Conservation (phyloP, 345 rosid species). For the Eucalyptus marginata region DNA sequence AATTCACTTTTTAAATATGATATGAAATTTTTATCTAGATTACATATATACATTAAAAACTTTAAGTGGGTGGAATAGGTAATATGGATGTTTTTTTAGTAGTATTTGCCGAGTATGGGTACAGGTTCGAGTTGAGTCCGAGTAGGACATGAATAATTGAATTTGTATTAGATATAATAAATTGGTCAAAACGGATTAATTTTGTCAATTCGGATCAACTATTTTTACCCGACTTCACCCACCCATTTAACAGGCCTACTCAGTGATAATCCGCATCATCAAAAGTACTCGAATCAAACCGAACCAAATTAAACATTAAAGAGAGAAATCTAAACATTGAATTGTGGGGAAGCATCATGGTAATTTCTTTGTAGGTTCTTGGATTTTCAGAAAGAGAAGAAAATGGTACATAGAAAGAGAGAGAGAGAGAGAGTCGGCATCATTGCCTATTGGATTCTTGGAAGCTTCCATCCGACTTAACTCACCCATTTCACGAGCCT, state of each 20-base stretch:
- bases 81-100: too few relatives aligned
- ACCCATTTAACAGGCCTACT: accelerated
- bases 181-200: too few relatives aligned
- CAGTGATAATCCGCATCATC: accelerated
- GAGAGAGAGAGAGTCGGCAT: not conserved
- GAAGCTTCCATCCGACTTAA: not conserved
- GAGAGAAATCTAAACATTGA: not conserved
- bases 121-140: accelerated
- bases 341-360: not conserved
- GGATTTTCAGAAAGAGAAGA: not conserved
- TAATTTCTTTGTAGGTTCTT: not conserved
- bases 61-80: too few relatives aligned
- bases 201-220: too few relatives aligned
- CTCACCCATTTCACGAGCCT: accelerated
- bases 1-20: too few relatives aligned
- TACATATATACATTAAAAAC: too few relatives aligned
- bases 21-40: too few relatives aligned
- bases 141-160: too few relatives aligned
- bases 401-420: not conserved
- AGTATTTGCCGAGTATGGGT: accelerated
- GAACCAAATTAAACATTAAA: not conserved
- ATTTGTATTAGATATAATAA: too few relatives aligned
- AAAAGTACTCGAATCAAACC: not conserved
- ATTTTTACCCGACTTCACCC: too few relatives aligned
- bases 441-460: not conserved